Evolutionary conservation across 768 basidiomycete species (phyloP).

Genomic region (Boletus sensibilis): DNA sequence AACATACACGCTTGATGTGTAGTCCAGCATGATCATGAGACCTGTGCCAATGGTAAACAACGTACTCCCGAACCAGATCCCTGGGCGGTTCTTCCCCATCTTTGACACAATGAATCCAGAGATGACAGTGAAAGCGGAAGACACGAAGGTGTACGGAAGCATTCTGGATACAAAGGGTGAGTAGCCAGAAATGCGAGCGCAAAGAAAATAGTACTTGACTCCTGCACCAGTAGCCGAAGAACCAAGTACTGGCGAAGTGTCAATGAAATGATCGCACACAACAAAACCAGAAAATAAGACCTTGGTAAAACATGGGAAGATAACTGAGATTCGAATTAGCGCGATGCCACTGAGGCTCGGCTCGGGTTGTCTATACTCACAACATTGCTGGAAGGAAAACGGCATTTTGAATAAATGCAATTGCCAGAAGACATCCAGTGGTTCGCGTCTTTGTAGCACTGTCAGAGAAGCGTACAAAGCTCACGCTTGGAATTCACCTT

Average conservation of each 20-base stretch:
- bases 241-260: conserved; percentile 46
- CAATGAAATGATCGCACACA: neutral
- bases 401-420: conserved; percentile 59
- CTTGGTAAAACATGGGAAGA: conserved; percentile 74
- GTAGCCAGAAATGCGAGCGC: neutral
- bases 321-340: conserved; percentile 37
- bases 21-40: conserved; percentile 68
- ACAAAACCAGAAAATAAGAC: neutral
- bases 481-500: conserved; percentile 39
- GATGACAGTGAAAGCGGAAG: conserved; percentile 49
- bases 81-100: conserved; percentile 53
- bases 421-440: conserved; percentile 55
- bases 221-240: conserved; percentile 70
- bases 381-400: conserved; percentile 52
- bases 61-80: conserved; percentile 65
- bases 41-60: conserved; percentile 63
- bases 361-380: conserved; percentile 7
- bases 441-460: conserved; percentile 55
- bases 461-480: neutral
- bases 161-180: conserved; percentile 43
- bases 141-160: conserved; percentile 68
- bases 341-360: no score
- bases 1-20: conserved; percentile 39
- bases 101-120: conserved; percentile 61
- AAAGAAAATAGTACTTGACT: conserved; percentile 57